A percentile compares a stretch with the other conserved stretches of the same genome.
These are phyloP conservation scores for Fusarium siculi DNA, from an alignment of 2,329 filamentous ascomycete species.

Conservation along the genomic window DNA sequence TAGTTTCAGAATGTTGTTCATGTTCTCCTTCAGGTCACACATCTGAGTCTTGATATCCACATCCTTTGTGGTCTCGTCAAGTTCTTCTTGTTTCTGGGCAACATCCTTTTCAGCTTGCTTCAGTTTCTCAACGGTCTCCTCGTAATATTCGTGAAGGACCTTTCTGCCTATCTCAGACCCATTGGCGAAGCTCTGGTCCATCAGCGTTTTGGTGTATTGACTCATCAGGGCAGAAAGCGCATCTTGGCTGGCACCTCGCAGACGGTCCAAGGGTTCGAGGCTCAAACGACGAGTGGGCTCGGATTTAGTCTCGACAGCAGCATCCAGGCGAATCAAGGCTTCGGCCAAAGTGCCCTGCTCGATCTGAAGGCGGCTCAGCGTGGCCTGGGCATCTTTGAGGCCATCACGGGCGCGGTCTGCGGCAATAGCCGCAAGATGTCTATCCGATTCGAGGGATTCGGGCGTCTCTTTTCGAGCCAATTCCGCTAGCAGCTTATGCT, in stretches of 20 bases:
- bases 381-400: not conserved
- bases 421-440: not conserved
- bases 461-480: not conserved
- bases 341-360: not conserved
- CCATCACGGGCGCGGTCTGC: not conserved
- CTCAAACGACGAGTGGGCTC: not conserved
- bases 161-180: not conserved
- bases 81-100: not conserved
- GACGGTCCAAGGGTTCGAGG: not conserved
- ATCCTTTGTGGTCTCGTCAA: not conserved
- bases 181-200: not conserved
- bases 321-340: not conserved
- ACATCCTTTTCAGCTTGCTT: not conserved
- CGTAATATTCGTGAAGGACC: not conserved
- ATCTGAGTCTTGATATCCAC: not conserved
- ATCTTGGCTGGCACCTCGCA: not conserved
- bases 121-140: not conserved
- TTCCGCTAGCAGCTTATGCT: not conserved
- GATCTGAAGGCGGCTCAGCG: not conserved
- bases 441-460: not conserved
- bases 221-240: not conserved
- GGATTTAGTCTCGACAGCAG: not conserved
- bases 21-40: not conserved
- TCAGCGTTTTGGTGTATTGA: not conserved
- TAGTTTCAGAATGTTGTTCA: not conserved